Percentiles rank a stretch among this genome's conserved stretches.
phyloP scores from a whole-genome alignment of 441 rosid species.

The Adansonia madagascariensis region DNA sequence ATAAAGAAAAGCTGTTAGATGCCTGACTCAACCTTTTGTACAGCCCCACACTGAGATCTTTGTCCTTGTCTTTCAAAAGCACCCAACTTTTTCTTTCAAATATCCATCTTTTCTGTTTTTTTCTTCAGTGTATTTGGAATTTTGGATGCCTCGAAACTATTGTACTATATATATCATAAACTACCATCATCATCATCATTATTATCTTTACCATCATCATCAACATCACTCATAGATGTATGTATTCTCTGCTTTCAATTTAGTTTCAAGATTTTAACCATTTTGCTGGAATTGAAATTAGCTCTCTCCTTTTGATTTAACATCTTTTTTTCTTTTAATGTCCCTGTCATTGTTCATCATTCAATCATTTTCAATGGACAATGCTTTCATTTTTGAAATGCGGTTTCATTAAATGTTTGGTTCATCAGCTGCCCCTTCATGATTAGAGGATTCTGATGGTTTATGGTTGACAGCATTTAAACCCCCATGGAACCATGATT shows the following conservation, averaged over 20 bases:
- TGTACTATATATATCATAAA: not conserved
- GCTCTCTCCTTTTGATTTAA: not conserved
- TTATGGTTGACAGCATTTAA: no score
- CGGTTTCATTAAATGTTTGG: no score
- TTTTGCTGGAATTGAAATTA: not conserved
- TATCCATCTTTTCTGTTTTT: not conserved
- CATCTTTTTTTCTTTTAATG: not conserved
- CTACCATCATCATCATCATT: conserved; percentile 14
- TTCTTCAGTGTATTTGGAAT: not conserved
- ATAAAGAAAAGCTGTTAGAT: conserved; percentile 32
- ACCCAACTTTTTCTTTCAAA: not conserved
- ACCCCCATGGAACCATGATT: no score
- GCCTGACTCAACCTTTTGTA: conserved; percentile 24
- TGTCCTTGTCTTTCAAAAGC: conserved; percentile 17
- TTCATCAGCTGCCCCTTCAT: no score
- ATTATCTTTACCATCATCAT: no score
- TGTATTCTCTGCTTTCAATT: conserved; percentile 22
- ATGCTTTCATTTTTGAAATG: no score
- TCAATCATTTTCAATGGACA: no score
- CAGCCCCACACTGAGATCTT: conserved; percentile 21
- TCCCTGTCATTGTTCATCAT: no score
- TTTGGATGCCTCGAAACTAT: conserved; percentile 10
- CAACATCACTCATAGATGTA: no score
- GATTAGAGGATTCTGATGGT: no score
- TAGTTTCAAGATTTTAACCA: conserved; percentile 25